phyloP scores from a whole-genome alignment of 805 yeast genomes.

The Lipomyces mesembrius region DNA sequence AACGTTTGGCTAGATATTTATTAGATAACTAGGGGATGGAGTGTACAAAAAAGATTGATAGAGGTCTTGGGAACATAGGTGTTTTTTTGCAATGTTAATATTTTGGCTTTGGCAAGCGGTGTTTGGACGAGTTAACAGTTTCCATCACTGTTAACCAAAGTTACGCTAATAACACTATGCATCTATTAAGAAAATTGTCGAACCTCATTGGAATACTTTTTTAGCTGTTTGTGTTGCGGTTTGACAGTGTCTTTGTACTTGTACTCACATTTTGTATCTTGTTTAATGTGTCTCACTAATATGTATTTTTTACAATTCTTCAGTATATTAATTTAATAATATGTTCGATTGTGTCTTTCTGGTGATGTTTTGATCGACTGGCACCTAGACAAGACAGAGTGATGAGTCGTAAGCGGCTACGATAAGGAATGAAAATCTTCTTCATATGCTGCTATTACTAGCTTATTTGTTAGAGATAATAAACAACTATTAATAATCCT shows the following conservation, averaged over 20 bases:
- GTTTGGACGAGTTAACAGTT: not conserved
- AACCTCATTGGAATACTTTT: not conserved
- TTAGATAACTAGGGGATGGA: not conserved
- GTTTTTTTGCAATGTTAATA: not conserved
- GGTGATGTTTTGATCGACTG: not conserved
- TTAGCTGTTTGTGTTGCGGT: not conserved
- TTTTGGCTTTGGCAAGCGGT: conserved; percentile 3
- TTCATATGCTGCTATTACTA: too few relatives aligned
- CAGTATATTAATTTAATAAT: conserved; percentile 1
- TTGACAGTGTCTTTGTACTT: conserved; percentile 4
- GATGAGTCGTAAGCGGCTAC: not conserved
- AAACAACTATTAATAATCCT: not conserved
- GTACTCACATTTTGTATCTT: not conserved
- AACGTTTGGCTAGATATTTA: conserved; percentile 3
- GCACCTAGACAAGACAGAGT: not conserved
- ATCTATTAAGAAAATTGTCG: conserved; percentile 3
- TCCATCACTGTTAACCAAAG: not conserved
- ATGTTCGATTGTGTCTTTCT: not conserved
- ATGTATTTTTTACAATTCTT: not conserved
- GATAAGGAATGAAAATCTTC: not conserved
- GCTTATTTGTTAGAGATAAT: not conserved
- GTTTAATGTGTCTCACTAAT: not conserved
- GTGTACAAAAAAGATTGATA: not conserved
- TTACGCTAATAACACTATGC: not conserved
- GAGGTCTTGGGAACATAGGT: conserved; percentile 2